Base-by-base conservation (phyloP, 352 stramenopile genomes). In the Aphanomyces invadans region DNA sequence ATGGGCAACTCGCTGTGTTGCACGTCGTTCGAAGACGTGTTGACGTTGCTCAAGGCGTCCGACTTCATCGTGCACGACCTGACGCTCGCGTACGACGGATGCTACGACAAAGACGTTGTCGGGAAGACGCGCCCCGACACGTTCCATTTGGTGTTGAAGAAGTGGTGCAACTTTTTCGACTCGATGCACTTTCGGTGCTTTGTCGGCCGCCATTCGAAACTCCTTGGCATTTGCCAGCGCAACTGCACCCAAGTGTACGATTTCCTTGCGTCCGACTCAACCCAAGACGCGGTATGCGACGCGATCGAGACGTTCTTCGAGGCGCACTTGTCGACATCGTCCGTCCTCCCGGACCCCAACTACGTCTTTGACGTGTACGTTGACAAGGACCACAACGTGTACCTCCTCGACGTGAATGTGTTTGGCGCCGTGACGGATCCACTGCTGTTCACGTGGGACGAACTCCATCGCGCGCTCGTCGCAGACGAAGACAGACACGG, bases 121-220 rank as follows among this genome's bases (percentile, higher is more conserved):
- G 32, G 0, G 15, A 28, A 7, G 7, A 48, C 12, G 28, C 33
- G 62, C 74, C 66, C 33, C 10, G 52, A 56, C 31, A 76, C 54
- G 23, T 77, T 79, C 62, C 82, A 92, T 66, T 71, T 98, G n/a
- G 89, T 97, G 57, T 76, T 98, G 48, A 90, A 95, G 66, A 97
- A 98, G 72, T 98, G 90, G 90, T 97, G 91, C 73, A 97, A 95
- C 57, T 88, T 98, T 21, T 88, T 90, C 77, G 89, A 96, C 65
- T 97, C 88, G 73, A 97, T 97, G 88, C 85, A 97, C 67, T 98
- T 98, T 71, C 84, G 95, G 49, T 97, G 90, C 71, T 98, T 98
- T 73, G 87, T 98, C 25, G 72, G 84, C 25, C 70, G 79, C 33
- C 73, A 87, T n/a, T n/a, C n/a, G 70, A 65, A 80, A 49, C 74